A percentile compares a stretch with the other conserved stretches of the same genome.
Conservation (phyloP, 306 rosid species). For the Inga oerstediana region DNA sequence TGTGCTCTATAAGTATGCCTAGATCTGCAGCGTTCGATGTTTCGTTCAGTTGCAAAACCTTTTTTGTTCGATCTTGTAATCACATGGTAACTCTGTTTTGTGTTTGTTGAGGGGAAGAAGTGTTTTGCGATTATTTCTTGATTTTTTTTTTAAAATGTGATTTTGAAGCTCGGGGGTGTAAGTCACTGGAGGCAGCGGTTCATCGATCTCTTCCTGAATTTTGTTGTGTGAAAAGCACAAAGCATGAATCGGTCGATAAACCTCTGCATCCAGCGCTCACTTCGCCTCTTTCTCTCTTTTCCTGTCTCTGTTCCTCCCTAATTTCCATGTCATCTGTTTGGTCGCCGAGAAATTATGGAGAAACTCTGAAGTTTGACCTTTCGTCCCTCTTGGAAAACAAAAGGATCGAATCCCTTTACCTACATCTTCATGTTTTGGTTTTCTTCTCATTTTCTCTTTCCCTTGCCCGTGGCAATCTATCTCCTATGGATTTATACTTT, state of each 20-base stretch:
- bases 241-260: conserved; percentile 85
- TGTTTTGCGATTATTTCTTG: background rate
- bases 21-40: background rate
- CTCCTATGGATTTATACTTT: background rate
- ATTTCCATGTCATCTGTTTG: background rate
- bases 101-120: background rate
- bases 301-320: background rate
- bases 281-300: conserved; percentile 35
- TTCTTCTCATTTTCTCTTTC: background rate
- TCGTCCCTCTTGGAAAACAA: background rate
- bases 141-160: background rate
- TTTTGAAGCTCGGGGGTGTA: conserved; percentile 1
- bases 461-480: background rate
- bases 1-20: background rate
- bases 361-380: background rate
- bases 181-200: conserved; percentile 27
- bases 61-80: background rate
- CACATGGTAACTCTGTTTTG: background rate
- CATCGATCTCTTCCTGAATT: conserved; percentile 29
- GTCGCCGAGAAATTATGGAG: background rate
- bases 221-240: conserved; percentile 48
- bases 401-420: background rate
- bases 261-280: conserved; percentile 92
- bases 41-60: background rate
- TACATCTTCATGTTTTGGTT: background rate